Conservation (phyloP, 2,329 filamentous ascomycete genomes). For the Fusarium longipes region DNA sequence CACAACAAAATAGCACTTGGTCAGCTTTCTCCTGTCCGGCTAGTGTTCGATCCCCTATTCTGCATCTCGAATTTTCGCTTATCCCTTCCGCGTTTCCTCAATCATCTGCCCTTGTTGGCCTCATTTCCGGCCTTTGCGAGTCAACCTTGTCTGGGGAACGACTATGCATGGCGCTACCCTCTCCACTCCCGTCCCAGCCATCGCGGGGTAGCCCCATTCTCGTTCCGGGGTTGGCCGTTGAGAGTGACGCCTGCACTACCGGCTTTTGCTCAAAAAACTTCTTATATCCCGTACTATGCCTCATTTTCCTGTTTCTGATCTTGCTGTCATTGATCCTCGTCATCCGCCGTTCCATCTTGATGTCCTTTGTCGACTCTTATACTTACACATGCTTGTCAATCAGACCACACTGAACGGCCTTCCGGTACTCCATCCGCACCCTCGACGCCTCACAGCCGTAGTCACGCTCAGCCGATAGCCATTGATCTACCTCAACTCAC, state of each 20-base stretch:
- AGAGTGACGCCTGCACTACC: conserved; percentile 38
- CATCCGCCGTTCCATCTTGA: not conserved
- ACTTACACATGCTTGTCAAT: conserved; percentile 25
- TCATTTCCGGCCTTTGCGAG: conserved; percentile 14
- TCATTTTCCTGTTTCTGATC: conserved; percentile 33
- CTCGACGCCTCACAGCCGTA: conserved; percentile 38
- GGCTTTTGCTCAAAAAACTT: conserved; percentile 22
- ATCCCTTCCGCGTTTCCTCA: conserved; percentile 13
- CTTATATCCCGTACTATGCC: conserved; percentile 33
- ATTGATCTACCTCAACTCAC: conserved; percentile 61
- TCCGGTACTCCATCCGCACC: conserved; percentile 36
- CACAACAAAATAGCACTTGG: not conserved
- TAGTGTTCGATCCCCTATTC: not conserved
- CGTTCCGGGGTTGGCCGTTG: conserved; percentile 36
- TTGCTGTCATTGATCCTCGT: conserved; percentile 28
- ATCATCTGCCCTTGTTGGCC: conserved; percentile 18
- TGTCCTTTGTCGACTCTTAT: not conserved
- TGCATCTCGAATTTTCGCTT: conserved; percentile 2
- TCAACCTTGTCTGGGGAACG: conserved; percentile 21
- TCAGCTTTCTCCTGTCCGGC: not conserved
- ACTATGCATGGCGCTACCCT: conserved; percentile 24
- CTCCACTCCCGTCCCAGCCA: conserved; percentile 38
- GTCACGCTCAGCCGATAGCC: conserved; percentile 61
- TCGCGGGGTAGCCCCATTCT: conserved; percentile 45
- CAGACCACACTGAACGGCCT: conserved; percentile 37